Evolutionary conservation across 495 filamentous ascomycete species (phyloP), one percentile per base, ranked within the genome.

Genomic region (Terfezia boudieri): DNA sequence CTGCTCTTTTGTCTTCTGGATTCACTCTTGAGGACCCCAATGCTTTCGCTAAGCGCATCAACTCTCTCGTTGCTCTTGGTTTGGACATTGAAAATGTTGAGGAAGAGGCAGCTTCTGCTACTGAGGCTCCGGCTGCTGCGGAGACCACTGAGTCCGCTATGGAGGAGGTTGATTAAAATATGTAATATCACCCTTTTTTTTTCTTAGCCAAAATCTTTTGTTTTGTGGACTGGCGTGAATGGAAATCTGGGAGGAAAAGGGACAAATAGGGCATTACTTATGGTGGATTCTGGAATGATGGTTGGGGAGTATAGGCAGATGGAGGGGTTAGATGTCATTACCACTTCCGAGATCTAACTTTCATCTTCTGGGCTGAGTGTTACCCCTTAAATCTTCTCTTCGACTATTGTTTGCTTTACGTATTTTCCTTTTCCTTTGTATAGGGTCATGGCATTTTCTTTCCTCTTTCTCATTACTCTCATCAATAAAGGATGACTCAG

Each of bases 21-120:
- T 98, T 98, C 81, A 96, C 90, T 67, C 94, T 98, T 64, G 90
- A 98, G 61, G 90, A 98, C 79, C 90, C 90, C 55, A 86, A 88
- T 60, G 80, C 82, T 69, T 98, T 96, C 68, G 87, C 90, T 58
- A 85, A 95, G 76, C 90, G 90, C 67, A 94, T 98, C 68, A 88
- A 98, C 82, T 92, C 92, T 80, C 85, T 98, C 52, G 88, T 98
- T 48, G 85, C 85, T 55, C 79, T 96, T 48, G 92, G 92, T 63
- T 74, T 98, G 65, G 94, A 96, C 75, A 79, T 96, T 53, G 87
- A 95, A 56, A 92, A 94, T 73, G 83, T 88, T 64, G 76, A 81
- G 53, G 84, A 86, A 69, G 78, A 81, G 54, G 71, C 67, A 50
- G 78, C 80, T 70, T 71, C 74, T 56, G 70, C 72, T 53, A 68